These are phyloP conservation scores for Polychytrium aggregatum DNA, from an alignment of 192 early-diverging fungal species.

Conservation along the genomic window DNA sequence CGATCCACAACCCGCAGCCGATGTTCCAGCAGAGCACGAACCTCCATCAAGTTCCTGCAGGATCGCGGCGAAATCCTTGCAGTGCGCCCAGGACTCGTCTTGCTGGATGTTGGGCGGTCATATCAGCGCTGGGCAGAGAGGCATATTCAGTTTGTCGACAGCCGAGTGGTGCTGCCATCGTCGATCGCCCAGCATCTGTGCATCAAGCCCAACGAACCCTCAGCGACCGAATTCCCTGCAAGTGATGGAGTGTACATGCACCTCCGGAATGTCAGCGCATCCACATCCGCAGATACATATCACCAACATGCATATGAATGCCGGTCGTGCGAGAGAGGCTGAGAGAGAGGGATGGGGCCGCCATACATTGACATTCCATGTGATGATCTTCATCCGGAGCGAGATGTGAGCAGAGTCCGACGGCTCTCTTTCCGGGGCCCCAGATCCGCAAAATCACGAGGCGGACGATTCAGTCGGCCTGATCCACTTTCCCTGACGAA, in stretches of 20 bases:
- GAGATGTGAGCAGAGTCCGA: no score
- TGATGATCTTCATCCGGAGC: constrained; percentile 27
- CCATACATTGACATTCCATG: constrained; percentile 37
- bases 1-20: no score
- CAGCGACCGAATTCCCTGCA: constrained; percentile 8
- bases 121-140: not conserved
- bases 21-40: constrained; percentile 2
- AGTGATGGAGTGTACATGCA: not conserved
- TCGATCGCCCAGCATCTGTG: no score
- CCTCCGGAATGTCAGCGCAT: no score
- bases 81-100: constrained; percentile 16
- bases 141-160: not conserved
- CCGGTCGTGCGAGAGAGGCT: not conserved
- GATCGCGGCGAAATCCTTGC: constrained; percentile 7
- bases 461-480: no score
- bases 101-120: constrained; percentile 5
- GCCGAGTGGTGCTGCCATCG: not conserved
- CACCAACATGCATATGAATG: no score
- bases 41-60: constrained; percentile 10
- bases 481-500: no score
- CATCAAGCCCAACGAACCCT: constrained; percentile 11
- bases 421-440: no score
- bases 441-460: no score
- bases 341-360: not conserved
- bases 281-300: no score